Conservation (phyloP, 768 basidiomycete genomes). For the Leccinum variicolor region DNA sequence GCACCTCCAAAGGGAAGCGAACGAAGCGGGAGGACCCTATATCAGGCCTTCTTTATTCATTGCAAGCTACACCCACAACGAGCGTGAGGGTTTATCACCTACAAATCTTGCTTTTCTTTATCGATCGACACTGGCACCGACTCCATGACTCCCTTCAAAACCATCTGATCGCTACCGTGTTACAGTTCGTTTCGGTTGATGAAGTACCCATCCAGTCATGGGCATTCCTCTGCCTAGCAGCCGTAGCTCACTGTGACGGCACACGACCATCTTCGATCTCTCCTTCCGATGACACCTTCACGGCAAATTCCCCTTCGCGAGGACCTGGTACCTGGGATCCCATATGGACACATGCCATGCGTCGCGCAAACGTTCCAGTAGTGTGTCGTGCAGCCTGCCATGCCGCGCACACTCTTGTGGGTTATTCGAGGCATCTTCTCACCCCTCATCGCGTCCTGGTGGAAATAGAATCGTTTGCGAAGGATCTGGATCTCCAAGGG, state of each 20-base stretch:
- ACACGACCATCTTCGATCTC: conserved; percentile 1
- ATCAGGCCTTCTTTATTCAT: conserved; percentile 46
- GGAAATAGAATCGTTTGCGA: conserved; percentile 77
- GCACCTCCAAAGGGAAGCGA: conserved; percentile 45
- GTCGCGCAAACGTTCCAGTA: conserved; percentile 62
- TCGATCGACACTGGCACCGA: conserved; percentile 70
- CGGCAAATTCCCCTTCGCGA: conserved; percentile 2
- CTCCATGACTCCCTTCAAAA: conserved; percentile 58
- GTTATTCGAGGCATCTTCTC: conserved; percentile 40
- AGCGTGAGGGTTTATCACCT: conserved; percentile 49
- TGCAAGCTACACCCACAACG: conserved; percentile 35
- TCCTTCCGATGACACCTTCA: not conserved
- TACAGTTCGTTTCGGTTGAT: conserved; percentile 60
- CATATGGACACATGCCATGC: conserved; percentile 80
- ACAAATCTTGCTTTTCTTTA: conserved; percentile 81
- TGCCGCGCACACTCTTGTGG: conserved; percentile 53
- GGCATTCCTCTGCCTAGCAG: conserved; percentile 78
- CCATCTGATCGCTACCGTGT: conserved; percentile 51
- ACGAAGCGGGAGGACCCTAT: conserved; percentile 58
- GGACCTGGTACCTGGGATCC: conserved; percentile 61
- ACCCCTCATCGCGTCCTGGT: conserved; percentile 54
- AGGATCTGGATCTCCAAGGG: conserved; percentile 88
- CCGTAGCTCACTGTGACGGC: conserved; percentile 57
- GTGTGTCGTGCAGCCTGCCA: conserved; percentile 83
- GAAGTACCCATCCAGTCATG: conserved; percentile 73